These are phyloP conservation scores for Crithidia fasciculata DNA, from an alignment of 208 protist genomes.

Conservation along the genomic window DNA sequence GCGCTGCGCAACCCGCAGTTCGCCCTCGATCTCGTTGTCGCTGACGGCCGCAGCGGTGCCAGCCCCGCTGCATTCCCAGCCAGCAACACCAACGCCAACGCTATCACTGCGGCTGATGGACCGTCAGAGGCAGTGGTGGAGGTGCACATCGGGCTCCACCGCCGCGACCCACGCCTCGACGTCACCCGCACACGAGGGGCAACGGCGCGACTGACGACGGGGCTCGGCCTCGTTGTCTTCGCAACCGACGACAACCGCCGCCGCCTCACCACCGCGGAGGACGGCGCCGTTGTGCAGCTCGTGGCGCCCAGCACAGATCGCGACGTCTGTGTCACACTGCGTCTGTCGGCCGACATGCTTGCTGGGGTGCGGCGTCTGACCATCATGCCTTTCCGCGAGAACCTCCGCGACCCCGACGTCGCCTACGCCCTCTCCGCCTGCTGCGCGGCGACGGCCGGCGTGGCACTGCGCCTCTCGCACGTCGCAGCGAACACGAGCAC, in stretches of 20 bases:
- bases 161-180: conserved; percentile 68
- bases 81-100: conserved; percentile 9
- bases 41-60: not conserved
- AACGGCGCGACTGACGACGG: conserved; percentile 50
- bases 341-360: not conserved
- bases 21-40: conserved; percentile 16
- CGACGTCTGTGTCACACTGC: conserved; percentile 41
- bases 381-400: conserved; percentile 50
- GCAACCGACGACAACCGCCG: conserved; percentile 58
- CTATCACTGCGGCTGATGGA: not conserved
- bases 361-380: conserved; percentile 27
- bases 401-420: conserved; percentile 30
- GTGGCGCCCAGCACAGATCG: conserved; percentile 23
- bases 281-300: conserved; percentile 41
- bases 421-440: conserved; percentile 46
- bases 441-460: conserved; percentile 11
- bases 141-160: conserved; percentile 75
- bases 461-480: conserved; percentile 25
- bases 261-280: conserved; percentile 50
- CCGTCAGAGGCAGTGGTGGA: conserved; percentile 19
- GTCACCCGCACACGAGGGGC: conserved; percentile 57
- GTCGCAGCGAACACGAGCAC: conserved; percentile 45
- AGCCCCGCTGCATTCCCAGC: too few species aligned
- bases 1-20: conserved; percentile 61
- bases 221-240: conserved; percentile 69